phyloP scores from a whole-genome alignment of 2,329 filamentous ascomycete genomes.

The Emericellopsis cladophorae region DNA sequence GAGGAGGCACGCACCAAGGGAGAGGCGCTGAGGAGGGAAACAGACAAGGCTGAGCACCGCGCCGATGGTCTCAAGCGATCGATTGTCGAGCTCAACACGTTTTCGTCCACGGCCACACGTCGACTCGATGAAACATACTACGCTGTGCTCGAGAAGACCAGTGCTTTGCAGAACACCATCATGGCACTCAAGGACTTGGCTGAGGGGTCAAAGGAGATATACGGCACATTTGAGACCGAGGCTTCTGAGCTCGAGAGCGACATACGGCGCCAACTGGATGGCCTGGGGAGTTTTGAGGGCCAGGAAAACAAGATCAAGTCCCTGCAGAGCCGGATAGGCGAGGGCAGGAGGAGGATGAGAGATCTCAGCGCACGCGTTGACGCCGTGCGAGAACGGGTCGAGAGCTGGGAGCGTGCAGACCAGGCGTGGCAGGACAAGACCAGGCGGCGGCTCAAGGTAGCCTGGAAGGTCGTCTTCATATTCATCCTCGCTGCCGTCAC shows the following conservation, averaged over 20 bases:
- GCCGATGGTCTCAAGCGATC: slow-evolving; percentile 34
- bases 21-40: slow-evolving; percentile 25
- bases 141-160: slow-evolving; percentile 56
- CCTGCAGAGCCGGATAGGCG: slow-evolving; percentile 48
- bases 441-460: slow-evolving; percentile 44
- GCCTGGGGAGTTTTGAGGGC: slow-evolving; percentile 47
- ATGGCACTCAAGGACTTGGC: slow-evolving; percentile 55
- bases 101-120: slow-evolving; percentile 49
- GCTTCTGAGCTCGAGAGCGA: slow-evolving; percentile 47
- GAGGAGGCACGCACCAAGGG: slow-evolving; percentile 16
- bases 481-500: slow-evolving; percentile 33
- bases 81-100: slow-evolving; percentile 39
- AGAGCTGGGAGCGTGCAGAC: slow-evolving; percentile 56
- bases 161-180: slow-evolving; percentile 51
- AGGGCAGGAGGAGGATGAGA: slow-evolving; percentile 46
- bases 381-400: slow-evolving; percentile 48
- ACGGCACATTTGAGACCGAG: slow-evolving; percentile 46
- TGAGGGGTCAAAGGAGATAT: slow-evolving; percentile 42
- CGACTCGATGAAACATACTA: slow-evolving; percentile 66
- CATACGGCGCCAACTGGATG: slow-evolving; percentile 44
- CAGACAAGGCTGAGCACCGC: slow-evolving; percentile 13
- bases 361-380: slow-evolving; percentile 51
- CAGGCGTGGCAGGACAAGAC: slow-evolving; percentile 56
- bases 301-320: slow-evolving; percentile 51
- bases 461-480: slow-evolving; percentile 48